phyloP scores from a whole-genome alignment of 1,284 basidiomycete genomes.

The Blastosporella zonata region DNA sequence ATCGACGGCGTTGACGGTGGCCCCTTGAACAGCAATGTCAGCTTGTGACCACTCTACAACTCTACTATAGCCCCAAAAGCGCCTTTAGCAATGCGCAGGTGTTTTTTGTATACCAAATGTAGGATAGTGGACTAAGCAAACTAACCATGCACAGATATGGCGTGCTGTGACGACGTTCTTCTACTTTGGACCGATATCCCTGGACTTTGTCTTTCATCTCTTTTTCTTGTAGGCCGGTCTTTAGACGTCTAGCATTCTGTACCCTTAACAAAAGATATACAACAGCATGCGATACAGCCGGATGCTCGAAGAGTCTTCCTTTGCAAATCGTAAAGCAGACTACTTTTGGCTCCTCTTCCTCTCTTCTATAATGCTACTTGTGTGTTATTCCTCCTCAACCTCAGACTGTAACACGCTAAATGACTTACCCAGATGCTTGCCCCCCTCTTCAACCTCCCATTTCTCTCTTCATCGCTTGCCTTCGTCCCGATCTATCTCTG shows the following conservation, averaged over 20 bases:
- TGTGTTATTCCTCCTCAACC: constrained; percentile 32
- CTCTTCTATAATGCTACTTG: constrained; percentile 80
- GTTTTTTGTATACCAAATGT: constrained; percentile 8
- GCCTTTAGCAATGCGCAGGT: constrained; percentile 83
- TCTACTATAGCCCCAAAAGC: constrained; percentile 88
- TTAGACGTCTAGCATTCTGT: not conserved
- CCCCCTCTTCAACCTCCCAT: constrained; percentile 86
- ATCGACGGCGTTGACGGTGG: not conserved
- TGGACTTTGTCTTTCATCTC: constrained; percentile 96
- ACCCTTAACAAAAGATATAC: not conserved
- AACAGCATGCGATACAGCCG: constrained; percentile 88
- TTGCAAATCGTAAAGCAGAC: constrained; percentile 86
- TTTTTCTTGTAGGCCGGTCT: constrained; percentile 85
- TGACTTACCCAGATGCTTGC: constrained; percentile 58
- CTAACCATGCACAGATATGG: constrained; percentile 77
- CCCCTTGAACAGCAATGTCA: constrained; percentile 82
- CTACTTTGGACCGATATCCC: constrained; percentile 90
- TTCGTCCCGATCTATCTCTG: constrained; percentile 97
- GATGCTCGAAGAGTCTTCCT: constrained; percentile 95
- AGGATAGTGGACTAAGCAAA: not conserved
- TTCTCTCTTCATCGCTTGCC: constrained; percentile 84
- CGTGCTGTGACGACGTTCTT: constrained; percentile 89
- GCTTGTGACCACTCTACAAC: constrained; percentile 82
- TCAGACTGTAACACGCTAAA: not conserved
- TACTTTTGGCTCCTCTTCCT: constrained; percentile 91